These are phyloP conservation scores for Uromyces viciae-fabae DNA, from an alignment of 1,284 basidiomycete species.

Conservation along the genomic window DNA sequence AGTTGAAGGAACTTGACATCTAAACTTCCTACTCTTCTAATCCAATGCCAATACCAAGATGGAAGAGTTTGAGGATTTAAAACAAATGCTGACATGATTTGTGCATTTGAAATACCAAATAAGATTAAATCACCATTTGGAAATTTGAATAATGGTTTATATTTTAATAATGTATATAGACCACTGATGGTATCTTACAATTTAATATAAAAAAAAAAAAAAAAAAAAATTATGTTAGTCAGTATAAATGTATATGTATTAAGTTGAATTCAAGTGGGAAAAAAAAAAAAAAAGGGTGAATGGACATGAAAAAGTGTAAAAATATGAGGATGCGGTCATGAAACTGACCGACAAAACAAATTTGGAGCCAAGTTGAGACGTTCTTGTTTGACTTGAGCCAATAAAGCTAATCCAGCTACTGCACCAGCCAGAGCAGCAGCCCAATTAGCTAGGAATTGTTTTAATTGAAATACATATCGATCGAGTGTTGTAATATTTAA, in stretches of 20 bases:
- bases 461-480: neutral
- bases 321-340: too few species aligned
- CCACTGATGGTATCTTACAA: too few species aligned
- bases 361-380: constrained; percentile 43
- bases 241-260: neutral
- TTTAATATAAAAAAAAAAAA: too few species aligned
- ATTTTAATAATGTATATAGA: constrained; percentile 39
- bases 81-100: constrained; percentile 45
- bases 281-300: neutral
- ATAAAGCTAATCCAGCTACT: constrained; percentile 28
- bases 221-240: neutral
- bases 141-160: constrained; percentile 34
- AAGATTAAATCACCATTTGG: constrained; percentile 30
- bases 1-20: constrained; percentile 33
- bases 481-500: constrained; percentile 1
- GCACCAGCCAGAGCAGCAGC: constrained; percentile 38
- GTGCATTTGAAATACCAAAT: constrained; percentile 44
- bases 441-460: constrained; percentile 14
- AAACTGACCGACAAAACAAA: constrained; percentile 42
- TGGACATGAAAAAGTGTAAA: too few species aligned
- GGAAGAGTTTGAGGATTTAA: constrained; percentile 36
- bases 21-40: constrained; percentile 29
- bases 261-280: neutral
- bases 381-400: constrained; percentile 39
- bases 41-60: constrained; percentile 45